Percentiles rank a stretch among this genome's conserved stretches.
phyloP scores from a whole-genome alignment of 2,329 filamentous ascomycete species.

The Calonectria pseudoreteaudii region DNA sequence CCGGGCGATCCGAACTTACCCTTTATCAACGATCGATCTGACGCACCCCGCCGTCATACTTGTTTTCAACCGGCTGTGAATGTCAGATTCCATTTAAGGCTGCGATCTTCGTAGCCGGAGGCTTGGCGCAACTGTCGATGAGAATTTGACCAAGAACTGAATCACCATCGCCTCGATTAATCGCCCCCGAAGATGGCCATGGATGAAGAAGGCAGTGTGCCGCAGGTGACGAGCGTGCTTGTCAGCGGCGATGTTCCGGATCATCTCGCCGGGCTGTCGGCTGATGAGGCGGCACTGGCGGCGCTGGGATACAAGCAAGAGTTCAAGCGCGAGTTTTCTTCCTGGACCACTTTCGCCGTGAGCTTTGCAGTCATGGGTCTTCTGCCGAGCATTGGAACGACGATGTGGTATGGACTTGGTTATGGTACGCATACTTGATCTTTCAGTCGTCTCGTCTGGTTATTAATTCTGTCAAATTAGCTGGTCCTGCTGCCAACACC shows the following conservation, averaged over 20 bases:
- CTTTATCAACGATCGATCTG: neutral
- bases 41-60: neutral
- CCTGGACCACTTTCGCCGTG: slow-evolving; percentile 23
- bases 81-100: neutral
- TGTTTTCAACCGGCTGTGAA: neutral
- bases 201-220: slow-evolving; percentile 10
- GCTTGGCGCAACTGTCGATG: neutral
- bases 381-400: slow-evolving; percentile 25
- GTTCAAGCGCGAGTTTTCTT: slow-evolving; percentile 25
- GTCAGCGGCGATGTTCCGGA: slow-evolving; percentile 19
- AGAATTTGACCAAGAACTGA: neutral
- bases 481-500: slow-evolving; percentile 25
- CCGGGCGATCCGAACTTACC: neutral
- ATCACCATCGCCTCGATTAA: neutral
- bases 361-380: slow-evolving; percentile 28
- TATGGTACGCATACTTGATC: slow-evolving; percentile 1
- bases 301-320: slow-evolving; percentile 28
- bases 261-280: slow-evolving; percentile 6
- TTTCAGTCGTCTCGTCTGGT: neutral
- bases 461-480: neutral
- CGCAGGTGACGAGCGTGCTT: slow-evolving; percentile 18
- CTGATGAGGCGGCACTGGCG: slow-evolving; percentile 22
- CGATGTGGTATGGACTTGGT: slow-evolving; percentile 27
- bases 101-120: neutral
- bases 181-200: neutral